Base-by-base conservation (phyloP, 2,329 filamentous ascomycete genomes). In the Aspergillus oerlinghausenensis region DNA sequence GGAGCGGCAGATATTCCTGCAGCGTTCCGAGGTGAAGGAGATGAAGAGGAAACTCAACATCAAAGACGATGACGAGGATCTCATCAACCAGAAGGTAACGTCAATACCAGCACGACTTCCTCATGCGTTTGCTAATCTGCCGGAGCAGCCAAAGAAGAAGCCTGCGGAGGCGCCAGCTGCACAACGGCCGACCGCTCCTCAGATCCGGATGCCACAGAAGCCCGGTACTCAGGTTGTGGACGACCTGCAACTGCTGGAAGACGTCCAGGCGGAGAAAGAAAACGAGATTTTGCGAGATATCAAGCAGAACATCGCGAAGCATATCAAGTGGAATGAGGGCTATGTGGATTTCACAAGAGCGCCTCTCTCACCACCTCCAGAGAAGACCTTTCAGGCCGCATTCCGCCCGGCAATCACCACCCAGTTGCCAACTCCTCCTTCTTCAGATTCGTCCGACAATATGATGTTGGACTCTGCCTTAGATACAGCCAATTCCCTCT, bases 41-140 rank as follows among this genome's bases (percentile, higher is more conserved):
- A 87, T 89, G 74, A 97, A 97, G 81, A 81, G 90, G 70, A 89
- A 89, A 68, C 84, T 97, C 62, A 87, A 88, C 66, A 93, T 97
- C 80, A 95, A 94, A 77, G 87, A 86, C 65, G 90, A 96, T 68
- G 94, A 97, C 68, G 93, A 97, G 67, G 92, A 97, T 72, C 83
- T 96, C 68, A 87, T 96, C 78, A 95, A 96, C 77, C 90, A 94
- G 73, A 96, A 94, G 84, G 90, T 93, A 80, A 74, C 83, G 71
- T 55, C 25, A 17, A 43, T 52, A 32, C 52, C 42, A 48, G 49
- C 73, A 51, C 65, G 70, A 11, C 4, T 3, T 38, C 67, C 67
- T 32, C 73, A 76, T 60, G 65, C 57, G 62, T 66, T 66, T 63
- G 79, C 76, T 74, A 60, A 73, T 59, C 40, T 26, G 59, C 60